Conservation (phyloP, 768 basidiomycete species). For the Panellus pusillus region DNA sequence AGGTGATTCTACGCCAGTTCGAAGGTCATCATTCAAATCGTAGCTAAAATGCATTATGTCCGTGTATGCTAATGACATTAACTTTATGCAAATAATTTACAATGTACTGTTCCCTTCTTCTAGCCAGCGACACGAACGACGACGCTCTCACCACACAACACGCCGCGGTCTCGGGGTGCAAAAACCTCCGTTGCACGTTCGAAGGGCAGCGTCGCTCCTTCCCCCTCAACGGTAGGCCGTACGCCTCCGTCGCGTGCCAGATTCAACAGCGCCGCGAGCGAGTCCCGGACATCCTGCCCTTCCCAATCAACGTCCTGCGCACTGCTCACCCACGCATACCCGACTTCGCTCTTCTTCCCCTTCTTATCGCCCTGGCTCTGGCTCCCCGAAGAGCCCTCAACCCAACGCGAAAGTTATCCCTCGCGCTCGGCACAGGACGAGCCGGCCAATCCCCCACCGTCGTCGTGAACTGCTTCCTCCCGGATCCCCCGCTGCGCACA, state of each 20-base stretch:
- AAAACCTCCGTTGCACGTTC: constrained; percentile 58
- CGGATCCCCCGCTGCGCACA: constrained; percentile 31
- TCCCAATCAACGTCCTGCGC: constrained; percentile 84
- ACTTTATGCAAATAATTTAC: no score
- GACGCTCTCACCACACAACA: constrained; percentile 17
- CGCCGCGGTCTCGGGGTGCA: constrained; percentile 21
- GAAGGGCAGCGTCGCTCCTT: constrained; percentile 42
- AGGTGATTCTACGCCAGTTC: no score
- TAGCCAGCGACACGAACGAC: constrained; percentile 17
- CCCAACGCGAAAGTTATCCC: constrained; percentile 73
- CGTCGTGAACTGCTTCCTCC: constrained; percentile 69
- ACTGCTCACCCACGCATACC: constrained; percentile 81
- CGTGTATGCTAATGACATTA: no score
- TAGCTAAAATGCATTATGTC: no score
- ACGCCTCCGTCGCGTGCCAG: constrained; percentile 43
- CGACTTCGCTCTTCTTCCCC: constrained; percentile 40
- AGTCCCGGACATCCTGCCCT: constrained; percentile 67
- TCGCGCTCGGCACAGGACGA: constrained; percentile 64
- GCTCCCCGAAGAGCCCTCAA: constrained; percentile 54
- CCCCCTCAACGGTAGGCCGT: constrained; percentile 46
- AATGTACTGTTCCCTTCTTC: background rate
- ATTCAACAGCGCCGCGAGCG: constrained; percentile 40
- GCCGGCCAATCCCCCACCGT: constrained; percentile 71
- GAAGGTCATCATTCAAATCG: no score
- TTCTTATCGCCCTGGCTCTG: constrained; percentile 8